Base-by-base conservation (phyloP, 2,329 filamentous ascomycete genomes). In the Mycosphaerella sp. region DNA sequence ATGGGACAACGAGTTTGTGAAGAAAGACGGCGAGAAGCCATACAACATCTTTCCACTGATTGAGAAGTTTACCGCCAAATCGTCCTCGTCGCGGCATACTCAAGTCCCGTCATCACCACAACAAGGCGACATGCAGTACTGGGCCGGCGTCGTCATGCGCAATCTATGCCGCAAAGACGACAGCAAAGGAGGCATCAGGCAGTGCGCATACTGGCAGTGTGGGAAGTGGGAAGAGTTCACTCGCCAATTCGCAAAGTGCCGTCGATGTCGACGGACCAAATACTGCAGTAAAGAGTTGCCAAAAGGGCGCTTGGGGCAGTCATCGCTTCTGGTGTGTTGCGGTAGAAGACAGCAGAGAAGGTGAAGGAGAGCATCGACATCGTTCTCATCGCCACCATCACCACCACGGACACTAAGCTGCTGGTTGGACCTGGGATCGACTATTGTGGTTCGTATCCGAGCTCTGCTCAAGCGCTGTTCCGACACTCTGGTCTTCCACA, bases 121-220 rank as follows among this genome's bases (percentile, higher is more conserved):
- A 55, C 67, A 70, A 51, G 64, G 64, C 53, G 67, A 89, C 56
- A 98, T 98, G 93, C 92, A 96, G 71, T 98, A 98, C 75, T 98
- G 93, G 93, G 93, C 93, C 14, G 93, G 92, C 58, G 93, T 98
- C 12, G 93, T 98, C 44, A 98, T 98, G 93, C 83, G 93, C 60
- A 98, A 98, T 69, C 81, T 98, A 47, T 98, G 93, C 78, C 88
- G 93, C 60, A 98, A 98, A 74, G 93, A 98, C 69, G 93, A 98
- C 69, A 89, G 87, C 9, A 82, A 89, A 45, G 93, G 93, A 41
- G 93, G 93, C 55, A 97, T 98, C 63, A 81, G 93, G 53, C 93
- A 98, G 70, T 98, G 93, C 71, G 93, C 93, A 51, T 96, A 96
- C 75, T 98, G 95, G 75, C 85, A 95, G 72, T 98, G 93, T 71